Conservation (phyloP, 2,329 filamentous ascomycete species). For the Colletotrichum eremochloae region DNA sequence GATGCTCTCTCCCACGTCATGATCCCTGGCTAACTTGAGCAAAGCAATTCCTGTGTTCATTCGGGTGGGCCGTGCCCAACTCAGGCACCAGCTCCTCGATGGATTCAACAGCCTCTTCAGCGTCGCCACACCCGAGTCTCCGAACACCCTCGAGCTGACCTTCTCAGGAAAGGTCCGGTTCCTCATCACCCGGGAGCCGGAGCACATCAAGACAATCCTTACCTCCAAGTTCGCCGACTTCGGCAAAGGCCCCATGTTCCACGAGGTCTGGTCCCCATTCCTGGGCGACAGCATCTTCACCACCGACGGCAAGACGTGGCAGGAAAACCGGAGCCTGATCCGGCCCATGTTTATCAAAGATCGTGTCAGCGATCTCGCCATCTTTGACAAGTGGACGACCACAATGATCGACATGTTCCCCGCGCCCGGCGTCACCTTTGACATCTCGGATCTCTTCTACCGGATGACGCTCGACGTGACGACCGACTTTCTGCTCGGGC, state of each 20-base stretch:
- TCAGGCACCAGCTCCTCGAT: conserved; percentile 49
- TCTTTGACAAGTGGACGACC: conserved; percentile 71
- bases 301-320: conserved; percentile 66
- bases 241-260: conserved; percentile 60
- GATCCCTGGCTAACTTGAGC: conserved; percentile 2
- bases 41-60: conserved; percentile 40
- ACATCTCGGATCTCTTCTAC: conserved; percentile 75
- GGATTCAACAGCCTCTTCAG: conserved; percentile 50
- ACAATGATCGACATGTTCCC: conserved; percentile 72
- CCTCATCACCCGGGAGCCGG: conserved; percentile 65
- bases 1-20: not conserved
- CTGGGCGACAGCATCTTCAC: conserved; percentile 70
- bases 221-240: conserved; percentile 70
- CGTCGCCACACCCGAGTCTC: conserved; percentile 48
- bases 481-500: conserved; percentile 77
- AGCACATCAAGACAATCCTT: conserved; percentile 60
- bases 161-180: conserved; percentile 51
- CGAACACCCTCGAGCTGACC: conserved; percentile 54
- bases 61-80: conserved; percentile 33
- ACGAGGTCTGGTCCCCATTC: conserved; percentile 59
- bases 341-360: conserved; percentile 66
- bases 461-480: conserved; percentile 75
- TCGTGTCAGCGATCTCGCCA: conserved; percentile 62
- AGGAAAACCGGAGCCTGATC: conserved; percentile 65
- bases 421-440: conserved; percentile 64